These are phyloP conservation scores for Cydonia oblonga DNA, from an alignment of 331 rosid species.

Conservation along the genomic window DNA sequence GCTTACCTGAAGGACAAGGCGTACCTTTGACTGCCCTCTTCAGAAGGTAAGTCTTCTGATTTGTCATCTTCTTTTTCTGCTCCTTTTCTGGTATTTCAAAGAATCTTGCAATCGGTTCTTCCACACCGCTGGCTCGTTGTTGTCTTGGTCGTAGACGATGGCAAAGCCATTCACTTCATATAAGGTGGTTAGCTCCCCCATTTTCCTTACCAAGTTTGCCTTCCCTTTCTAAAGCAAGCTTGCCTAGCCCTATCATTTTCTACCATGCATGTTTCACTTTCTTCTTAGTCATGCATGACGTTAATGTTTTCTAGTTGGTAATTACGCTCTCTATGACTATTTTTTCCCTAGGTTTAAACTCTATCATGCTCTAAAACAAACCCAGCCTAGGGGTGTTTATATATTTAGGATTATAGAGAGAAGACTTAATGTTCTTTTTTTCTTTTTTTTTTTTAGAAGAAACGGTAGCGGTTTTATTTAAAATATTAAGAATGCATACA, in stretches of 20 bases:
- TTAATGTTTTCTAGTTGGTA: not conserved
- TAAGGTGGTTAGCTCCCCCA: not conserved
- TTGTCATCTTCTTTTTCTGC: slow-evolving; percentile 12
- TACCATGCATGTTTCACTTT: not conserved
- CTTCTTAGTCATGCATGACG: not conserved
- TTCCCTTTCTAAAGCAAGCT: not conserved
- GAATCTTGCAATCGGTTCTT: not conserved
- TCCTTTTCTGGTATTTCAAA: slow-evolving; percentile 4
- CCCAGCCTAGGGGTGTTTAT: no score
- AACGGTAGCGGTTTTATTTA: no score
- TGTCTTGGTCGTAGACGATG: not conserved
- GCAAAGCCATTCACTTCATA: not conserved
- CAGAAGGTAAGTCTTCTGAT: not conserved
- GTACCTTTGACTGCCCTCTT: not conserved
- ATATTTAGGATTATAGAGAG: no score
- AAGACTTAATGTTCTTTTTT: no score
- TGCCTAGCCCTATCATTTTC: not conserved
- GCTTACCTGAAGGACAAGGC: no score
- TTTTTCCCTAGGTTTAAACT: no score
- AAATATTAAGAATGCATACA: no score
- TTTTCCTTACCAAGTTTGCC: not conserved
- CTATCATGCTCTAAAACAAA: no score
- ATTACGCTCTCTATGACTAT: no score
- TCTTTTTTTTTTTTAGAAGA: no score
- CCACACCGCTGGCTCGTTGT: not conserved